A percentile compares a stretch with the other conserved stretches of the same genome.
phyloP scores from a whole-genome alignment of 345 rosid species.

The Aquilaria yunnanensis region DNA sequence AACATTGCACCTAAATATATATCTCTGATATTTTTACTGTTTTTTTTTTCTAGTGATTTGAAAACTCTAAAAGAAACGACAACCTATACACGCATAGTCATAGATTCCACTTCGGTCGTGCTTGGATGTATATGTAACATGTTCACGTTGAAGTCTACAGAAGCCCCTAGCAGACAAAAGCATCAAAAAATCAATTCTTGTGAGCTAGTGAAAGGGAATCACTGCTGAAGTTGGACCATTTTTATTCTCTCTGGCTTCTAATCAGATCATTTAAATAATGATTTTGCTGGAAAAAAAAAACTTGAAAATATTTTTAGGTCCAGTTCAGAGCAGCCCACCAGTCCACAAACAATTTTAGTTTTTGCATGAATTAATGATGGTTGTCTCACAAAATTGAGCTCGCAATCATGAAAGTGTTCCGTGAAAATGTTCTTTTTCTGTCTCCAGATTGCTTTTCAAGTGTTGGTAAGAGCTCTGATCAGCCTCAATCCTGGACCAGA shows the following conservation, averaged over 20 bases:
- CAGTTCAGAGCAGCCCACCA: constrained; percentile 11
- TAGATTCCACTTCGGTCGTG: no score
- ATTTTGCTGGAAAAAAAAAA: constrained; percentile 25
- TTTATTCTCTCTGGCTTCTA: constrained; percentile 27
- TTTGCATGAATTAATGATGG: constrained; percentile 24
- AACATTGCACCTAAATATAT: no score
- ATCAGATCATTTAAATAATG: constrained; percentile 11
- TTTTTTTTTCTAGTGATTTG: no score
- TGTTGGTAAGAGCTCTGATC: constrained; percentile 84
- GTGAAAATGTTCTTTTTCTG: constrained; percentile 8
- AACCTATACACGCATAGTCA: no score
- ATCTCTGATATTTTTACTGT: no score
- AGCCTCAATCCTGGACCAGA: constrained; percentile 81
- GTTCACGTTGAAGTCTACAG: background rate
- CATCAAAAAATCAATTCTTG: constrained; percentile 3
- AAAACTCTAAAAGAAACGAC: no score
- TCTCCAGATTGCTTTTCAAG: constrained; percentile 81
- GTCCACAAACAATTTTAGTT: background rate
- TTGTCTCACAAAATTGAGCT: constrained; percentile 28
- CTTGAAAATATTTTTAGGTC: background rate
- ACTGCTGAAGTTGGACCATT: constrained; percentile 17
- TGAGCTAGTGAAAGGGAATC: constrained; percentile 14
- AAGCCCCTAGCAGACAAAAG: background rate
- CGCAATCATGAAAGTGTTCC: constrained; percentile 29
- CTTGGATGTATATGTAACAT: no score